Evolutionary conservation across 768 basidiomycete genomes (phyloP).

Genomic region (Lactarius trivialis): DNA sequence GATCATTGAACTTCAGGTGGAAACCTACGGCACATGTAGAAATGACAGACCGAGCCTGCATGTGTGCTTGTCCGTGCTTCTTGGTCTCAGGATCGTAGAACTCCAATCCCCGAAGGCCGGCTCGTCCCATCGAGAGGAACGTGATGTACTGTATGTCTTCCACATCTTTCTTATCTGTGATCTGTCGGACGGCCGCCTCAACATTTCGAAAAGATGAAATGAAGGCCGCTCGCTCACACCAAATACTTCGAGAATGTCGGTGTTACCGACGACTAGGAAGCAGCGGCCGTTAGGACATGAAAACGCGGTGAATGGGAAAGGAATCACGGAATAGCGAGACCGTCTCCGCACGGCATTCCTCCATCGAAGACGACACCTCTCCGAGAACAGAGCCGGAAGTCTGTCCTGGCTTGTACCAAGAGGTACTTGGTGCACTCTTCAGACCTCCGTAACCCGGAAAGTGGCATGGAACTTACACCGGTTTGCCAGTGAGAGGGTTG

Average conservation of each 20-base stretch:
- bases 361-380: conserved; percentile 85
- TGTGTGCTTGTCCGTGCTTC: conserved; percentile 87
- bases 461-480: conserved; percentile 42
- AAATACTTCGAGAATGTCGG: conserved; percentile 74
- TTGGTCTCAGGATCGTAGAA: conserved; percentile 74
- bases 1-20: neutral
- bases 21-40: neutral
- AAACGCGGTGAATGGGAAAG: neutral
- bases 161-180: conserved; percentile 56
- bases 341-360: conserved; percentile 89
- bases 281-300: neutral
- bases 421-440: conserved; percentile 39
- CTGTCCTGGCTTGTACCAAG: conserved; percentile 88
- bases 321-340: conserved; percentile 69
- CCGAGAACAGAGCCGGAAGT: conserved; percentile 78
- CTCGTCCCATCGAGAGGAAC: conserved; percentile 82
- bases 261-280: conserved; percentile 59
- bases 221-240: conserved; percentile 40
- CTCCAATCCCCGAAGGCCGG: conserved; percentile 71
- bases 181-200: conserved; percentile 36
- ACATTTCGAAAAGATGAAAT: neutral
- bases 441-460: neutral
- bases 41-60: conserved; percentile 70
- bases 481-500: conserved; percentile 74
- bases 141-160: conserved; percentile 78